These are phyloP conservation scores for Hylodesmum podocarpum DNA, from an alignment of 306 rosid genomes.

Conservation along the genomic window DNA sequence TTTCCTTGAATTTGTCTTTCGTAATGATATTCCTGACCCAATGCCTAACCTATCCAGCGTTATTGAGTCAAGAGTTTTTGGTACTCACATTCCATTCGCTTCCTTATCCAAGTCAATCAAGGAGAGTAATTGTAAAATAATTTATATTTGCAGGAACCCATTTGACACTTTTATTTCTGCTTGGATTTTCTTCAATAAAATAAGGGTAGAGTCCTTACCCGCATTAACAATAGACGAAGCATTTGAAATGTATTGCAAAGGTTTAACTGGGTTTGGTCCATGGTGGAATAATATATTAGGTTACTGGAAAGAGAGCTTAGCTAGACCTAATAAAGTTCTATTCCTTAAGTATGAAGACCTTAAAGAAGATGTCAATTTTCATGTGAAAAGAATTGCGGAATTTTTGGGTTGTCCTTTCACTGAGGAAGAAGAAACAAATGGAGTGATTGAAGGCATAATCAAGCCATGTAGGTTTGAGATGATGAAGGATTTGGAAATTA, in stretches of 20 bases:
- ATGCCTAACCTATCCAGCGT: background rate
- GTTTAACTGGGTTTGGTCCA: background rate
- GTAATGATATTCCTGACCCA: background rate
- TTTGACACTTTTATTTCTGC: background rate
- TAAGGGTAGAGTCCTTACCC: background rate
- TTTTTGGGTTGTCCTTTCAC: background rate
- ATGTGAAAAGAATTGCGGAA: background rate
- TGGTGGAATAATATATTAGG: background rate
- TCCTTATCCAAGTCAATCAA: background rate
- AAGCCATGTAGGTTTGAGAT: too few relatives aligned
- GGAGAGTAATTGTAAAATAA: too few relatives aligned
- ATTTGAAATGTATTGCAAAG: background rate
- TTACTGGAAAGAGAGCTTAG: background rate
- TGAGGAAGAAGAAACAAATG: background rate
- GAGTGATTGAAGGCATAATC: too few relatives aligned
- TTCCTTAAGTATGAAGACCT: background rate
- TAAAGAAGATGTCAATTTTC: background rate
- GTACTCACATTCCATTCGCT: background rate
- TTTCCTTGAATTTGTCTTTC: background rate
- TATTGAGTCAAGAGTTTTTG: background rate
- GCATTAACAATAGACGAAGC: background rate
- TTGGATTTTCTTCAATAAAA: background rate
- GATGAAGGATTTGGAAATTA: too few relatives aligned
- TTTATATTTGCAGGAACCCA: too few relatives aligned
- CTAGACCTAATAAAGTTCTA: background rate